phyloP scores from a whole-genome alignment of 1,139 yeast genomes.

The Candida albicans region DNA sequence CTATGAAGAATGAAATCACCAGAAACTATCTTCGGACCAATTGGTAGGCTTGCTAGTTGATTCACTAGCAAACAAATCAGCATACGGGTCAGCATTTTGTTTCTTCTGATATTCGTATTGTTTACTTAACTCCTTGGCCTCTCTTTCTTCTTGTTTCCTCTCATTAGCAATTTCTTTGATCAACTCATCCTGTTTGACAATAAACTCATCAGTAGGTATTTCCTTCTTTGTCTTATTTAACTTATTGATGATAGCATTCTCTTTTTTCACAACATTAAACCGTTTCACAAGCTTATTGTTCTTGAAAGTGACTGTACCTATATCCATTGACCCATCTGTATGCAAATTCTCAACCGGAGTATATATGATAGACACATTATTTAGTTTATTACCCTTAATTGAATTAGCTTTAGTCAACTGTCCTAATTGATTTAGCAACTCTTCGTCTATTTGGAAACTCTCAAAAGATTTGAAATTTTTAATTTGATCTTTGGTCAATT shows the following conservation, averaged over 20 bases:
- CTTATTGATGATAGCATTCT: constrained; percentile 63
- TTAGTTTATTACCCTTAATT: constrained; percentile 72
- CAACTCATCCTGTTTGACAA: constrained; percentile 44
- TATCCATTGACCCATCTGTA: constrained; percentile 73
- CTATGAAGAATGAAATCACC: constrained; percentile 27
- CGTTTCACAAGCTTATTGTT: constrained; percentile 56
- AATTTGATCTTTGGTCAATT: constrained; percentile 50
- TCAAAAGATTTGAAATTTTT: constrained; percentile 28
- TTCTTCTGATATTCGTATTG: constrained; percentile 26
- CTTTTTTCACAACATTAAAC: constrained; percentile 55
- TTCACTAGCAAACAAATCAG: constrained; percentile 46
- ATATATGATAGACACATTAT: constrained; percentile 67
- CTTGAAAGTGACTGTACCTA: constrained; percentile 79
- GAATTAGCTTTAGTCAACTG: constrained; percentile 82
- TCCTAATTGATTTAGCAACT: constrained; percentile 59
- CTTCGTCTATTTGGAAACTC: constrained; percentile 46
- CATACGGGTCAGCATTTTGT: constrained; percentile 51
- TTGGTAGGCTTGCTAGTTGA: constrained; percentile 54
- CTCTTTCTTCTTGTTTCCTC: constrained; percentile 35
- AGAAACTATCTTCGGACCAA: constrained; percentile 67
- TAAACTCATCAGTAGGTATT: constrained; percentile 47
- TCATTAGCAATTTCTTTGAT: constrained; percentile 36
- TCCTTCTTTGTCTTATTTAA: constrained; percentile 64
- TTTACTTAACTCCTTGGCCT: constrained; percentile 22
- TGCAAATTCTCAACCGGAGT: constrained; percentile 77